Evolutionary conservation across 1,284 basidiomycete genomes (phyloP).

Genomic region (Irpex rosettiformis): DNA sequence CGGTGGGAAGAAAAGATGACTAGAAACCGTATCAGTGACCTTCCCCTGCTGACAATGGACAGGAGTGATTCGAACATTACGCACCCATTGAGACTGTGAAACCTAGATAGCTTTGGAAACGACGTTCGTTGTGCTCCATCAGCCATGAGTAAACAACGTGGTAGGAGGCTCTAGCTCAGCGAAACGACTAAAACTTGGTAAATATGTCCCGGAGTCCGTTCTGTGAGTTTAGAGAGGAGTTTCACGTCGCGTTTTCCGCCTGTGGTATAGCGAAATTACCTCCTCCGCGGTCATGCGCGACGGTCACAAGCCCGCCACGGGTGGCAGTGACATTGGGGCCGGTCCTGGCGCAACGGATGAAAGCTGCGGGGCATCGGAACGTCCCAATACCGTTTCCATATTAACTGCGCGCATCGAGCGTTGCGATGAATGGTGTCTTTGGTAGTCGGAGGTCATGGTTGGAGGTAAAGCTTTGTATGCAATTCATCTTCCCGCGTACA

Average conservation of each 20-base stretch:
- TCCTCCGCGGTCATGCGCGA: neutral
- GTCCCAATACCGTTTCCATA: neutral
- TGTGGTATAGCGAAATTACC: neutral
- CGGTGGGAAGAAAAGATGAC: conserved; percentile 8
- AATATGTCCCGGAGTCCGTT: neutral
- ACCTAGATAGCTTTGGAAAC: conserved; percentile 5
- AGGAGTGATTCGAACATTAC: conserved; percentile 9
- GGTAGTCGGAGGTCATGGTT: neutral
- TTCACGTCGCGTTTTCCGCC: neutral
- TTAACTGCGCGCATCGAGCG: neutral
- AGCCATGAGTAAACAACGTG: conserved; percentile 19
- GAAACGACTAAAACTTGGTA: conserved; percentile 8
- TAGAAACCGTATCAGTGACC: neutral
- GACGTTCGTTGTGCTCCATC: conserved; percentile 11
- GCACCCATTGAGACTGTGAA: conserved; percentile 10
- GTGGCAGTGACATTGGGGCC: too few relatives aligned
- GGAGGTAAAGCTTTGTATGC: neutral
- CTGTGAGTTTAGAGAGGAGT: neutral
- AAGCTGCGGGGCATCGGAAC: neutral
- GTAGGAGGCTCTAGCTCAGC: neutral
- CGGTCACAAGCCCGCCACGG: neutral
- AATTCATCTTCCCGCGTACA: neutral
- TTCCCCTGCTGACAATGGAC: neutral
- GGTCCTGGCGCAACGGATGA: neutral
- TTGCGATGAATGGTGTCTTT: neutral